Base-by-base conservation (phyloP, 805 yeast genomes). In the Wickerhamiella nectarea region DNA sequence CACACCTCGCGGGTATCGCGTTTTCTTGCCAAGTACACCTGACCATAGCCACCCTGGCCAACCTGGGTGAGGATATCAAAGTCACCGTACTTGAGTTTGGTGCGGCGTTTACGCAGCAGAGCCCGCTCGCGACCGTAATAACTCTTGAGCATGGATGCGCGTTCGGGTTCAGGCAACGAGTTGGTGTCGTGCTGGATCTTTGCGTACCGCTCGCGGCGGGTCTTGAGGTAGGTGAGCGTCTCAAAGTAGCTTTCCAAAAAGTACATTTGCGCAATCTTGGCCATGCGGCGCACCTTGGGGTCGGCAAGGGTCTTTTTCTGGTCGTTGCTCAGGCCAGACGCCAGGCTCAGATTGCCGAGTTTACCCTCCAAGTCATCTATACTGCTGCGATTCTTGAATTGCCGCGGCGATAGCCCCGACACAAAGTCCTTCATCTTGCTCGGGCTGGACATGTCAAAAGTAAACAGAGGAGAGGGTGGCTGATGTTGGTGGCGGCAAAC, bases 31-130 rank as follows among this genome's bases (percentile, higher is more conserved):
- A 91, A 66, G 56, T 84, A 91, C n/a, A 91, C 99, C 64, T 91
- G 96, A 19, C 99, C 99, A 58, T 91, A 91, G 3, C 99, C 99
- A 57, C 99, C 99, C 67, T 91, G 98, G 11, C 99, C 99, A 25
- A 91, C 96, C 66, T 91, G 98, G 1, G 99, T 91, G 52, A 91
- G 80, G 69, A 89, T 83, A 59, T 86, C 93, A 59, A 91, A 91
- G 62, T 91, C 98, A 53, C 87, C 87, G 58, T 87, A 91, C 59
- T 80, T 83, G 28, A 96, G 94, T 62, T 85, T 84, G 47, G 85
- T 70, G 58, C 99, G 74, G 57, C 96, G 74, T 59, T 85, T 85
- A 52, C 99, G 74, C 54, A 91, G 67, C 40, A 76, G 71, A 7
- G 84, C 84, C 36, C 93, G 70, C 62, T 91, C 99, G 45, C 89